A percentile compares a stretch with the other conserved stretches of the same genome.
phyloP scores from a whole-genome alignment of 1,284 basidiomycete species.

The Boletus semigastroideus region DNA sequence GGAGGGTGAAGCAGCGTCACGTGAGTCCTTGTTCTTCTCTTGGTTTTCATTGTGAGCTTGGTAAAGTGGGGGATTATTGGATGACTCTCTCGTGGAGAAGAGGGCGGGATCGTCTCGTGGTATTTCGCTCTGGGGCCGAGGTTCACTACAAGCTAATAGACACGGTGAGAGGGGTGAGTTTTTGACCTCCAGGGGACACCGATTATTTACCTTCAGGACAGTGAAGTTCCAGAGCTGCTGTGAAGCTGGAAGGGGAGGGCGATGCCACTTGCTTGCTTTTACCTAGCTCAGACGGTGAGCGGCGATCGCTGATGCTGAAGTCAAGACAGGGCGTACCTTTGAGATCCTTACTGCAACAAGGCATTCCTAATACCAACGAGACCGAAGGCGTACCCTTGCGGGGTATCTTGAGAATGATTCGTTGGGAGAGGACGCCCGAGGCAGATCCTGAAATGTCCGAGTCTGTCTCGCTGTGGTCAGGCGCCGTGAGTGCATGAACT shows the following conservation, averaged over 20 bases:
- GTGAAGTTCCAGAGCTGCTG: slow-evolving; percentile 16
- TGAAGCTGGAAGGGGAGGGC: slow-evolving; percentile 10
- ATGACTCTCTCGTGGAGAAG: not conserved
- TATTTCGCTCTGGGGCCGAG: not conserved
- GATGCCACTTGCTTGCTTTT: not conserved
- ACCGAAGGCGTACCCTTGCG: not conserved
- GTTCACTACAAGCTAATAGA: slow-evolving; percentile 10
- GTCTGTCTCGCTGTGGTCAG: slow-evolving; percentile 8
- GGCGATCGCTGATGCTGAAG: not conserved
- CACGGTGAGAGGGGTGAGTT: slow-evolving; percentile 1
- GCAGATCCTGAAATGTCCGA: not conserved
- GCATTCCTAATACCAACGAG: not conserved
- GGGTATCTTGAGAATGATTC: not conserved
- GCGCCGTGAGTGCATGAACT: not conserved
- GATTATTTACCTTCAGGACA: slow-evolving; percentile 12
- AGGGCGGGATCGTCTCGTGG: not conserved
- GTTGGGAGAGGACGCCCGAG: not conserved
- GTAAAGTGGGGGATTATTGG: not conserved
- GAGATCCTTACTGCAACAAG: not conserved
- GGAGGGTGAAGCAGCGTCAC: not conserved
- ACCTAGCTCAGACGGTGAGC: slow-evolving; percentile 2
- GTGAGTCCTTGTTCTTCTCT: not conserved
- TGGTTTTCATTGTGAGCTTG: not conserved
- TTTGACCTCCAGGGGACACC: not conserved
- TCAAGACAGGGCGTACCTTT: slow-evolving; percentile 11